A percentile compares a stretch with the other conserved stretches of the same genome.
phyloP scores from a whole-genome alignment of 2,329 filamentous ascomycete genomes.

The Trichoderma koningiopsis region DNA sequence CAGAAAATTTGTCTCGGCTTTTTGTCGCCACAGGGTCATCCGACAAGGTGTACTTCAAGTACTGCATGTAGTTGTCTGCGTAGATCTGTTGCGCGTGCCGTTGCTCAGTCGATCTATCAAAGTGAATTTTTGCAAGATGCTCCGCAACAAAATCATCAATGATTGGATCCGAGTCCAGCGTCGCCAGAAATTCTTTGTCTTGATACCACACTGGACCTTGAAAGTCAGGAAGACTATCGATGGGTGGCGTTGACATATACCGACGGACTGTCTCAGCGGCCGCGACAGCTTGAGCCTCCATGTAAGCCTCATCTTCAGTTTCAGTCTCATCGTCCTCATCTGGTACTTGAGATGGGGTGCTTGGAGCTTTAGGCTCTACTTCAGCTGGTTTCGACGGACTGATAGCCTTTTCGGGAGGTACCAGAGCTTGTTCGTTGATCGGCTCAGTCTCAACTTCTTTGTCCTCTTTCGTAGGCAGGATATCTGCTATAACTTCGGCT shows the following conservation, averaged over 20 bases:
- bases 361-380: slow-evolving; percentile 42
- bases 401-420: neutral
- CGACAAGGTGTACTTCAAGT: slow-evolving; percentile 59
- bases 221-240: slow-evolving; percentile 56
- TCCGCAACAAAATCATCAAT: slow-evolving; percentile 51
- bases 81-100: slow-evolving; percentile 46
- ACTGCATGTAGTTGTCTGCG: slow-evolving; percentile 51
- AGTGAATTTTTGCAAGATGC: slow-evolving; percentile 47
- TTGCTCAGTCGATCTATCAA: slow-evolving; percentile 44
- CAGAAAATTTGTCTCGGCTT: slow-evolving; percentile 57
- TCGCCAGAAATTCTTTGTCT: slow-evolving; percentile 48
- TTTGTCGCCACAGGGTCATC: slow-evolving; percentile 57
- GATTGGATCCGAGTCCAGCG: slow-evolving; percentile 43
- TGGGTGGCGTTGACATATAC: slow-evolving; percentile 56
- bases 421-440: neutral
- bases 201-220: slow-evolving; percentile 51
- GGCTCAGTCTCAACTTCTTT: slow-evolving; percentile 4
- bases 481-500: neutral
- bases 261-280: slow-evolving; percentile 39
- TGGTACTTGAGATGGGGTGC: slow-evolving; percentile 52
- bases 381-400: slow-evolving; percentile 36
- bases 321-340: slow-evolving; percentile 58
- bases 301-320: slow-evolving; percentile 55
- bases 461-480: neutral
- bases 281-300: slow-evolving; percentile 49